phyloP scores from a whole-genome alignment of 768 basidiomycete species.

The Xerocomus spinulosus region DNA sequence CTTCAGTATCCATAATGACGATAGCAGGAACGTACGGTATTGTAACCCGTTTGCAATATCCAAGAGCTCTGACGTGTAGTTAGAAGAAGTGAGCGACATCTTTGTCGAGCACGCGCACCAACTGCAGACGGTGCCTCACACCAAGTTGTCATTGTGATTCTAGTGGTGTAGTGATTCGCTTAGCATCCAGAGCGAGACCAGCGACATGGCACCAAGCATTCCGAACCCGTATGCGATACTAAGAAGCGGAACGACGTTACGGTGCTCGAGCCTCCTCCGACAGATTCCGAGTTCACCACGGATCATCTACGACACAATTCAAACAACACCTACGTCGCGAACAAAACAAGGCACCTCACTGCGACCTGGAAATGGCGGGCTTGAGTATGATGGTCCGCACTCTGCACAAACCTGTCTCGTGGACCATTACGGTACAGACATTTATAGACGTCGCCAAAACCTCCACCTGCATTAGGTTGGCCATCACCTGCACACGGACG shows the following conservation, averaged over 20 bases:
- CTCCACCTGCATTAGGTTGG: conserved; percentile 1
- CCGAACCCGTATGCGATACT: conserved; percentile 19
- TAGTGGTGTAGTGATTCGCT: conserved; percentile 22
- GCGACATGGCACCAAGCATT: conserved; percentile 13
- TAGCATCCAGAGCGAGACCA: conserved; percentile 31
- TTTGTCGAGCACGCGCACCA: background rate
- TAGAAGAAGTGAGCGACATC: background rate
- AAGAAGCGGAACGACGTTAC: conserved; percentile 23
- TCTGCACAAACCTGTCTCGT: conserved; percentile 1
- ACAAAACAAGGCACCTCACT: conserved; percentile 6
- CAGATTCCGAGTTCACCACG: conserved; percentile 26
- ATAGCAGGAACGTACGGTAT: background rate
- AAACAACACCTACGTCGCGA: no score
- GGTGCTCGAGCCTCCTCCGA: conserved; percentile 24
- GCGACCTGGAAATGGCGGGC: conserved; percentile 14
- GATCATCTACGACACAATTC: conserved; percentile 9
- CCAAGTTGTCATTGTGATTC: background rate
- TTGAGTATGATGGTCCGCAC: background rate
- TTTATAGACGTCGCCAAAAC: conserved; percentile 1
- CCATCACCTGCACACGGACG: no score
- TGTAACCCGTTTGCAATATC: background rate
- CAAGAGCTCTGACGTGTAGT: background rate
- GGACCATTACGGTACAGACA: conserved; percentile 1
- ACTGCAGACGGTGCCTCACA: background rate
- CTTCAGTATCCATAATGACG: background rate